A percentile compares a stretch with the other conserved stretches of the same genome.
Conservation (phyloP, 2,329 filamentous ascomycete species). For the Diaporthe caulivora region DNA sequence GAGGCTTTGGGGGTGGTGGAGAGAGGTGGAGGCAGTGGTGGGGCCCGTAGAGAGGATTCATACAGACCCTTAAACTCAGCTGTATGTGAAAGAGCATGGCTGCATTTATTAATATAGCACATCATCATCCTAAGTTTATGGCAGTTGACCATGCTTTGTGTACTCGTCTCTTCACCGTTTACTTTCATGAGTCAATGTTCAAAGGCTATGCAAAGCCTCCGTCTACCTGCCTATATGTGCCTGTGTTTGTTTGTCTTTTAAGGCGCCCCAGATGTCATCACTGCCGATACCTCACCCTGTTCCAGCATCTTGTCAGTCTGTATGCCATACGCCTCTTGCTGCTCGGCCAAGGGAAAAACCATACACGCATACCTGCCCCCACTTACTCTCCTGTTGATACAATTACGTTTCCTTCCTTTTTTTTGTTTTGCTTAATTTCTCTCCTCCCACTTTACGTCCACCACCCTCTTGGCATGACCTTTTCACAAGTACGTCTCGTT, state of each 20-base stretch:
- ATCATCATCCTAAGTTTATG: neutral
- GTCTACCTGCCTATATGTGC: constrained; percentile 24
- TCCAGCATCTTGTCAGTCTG: constrained; percentile 33
- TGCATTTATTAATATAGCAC: neutral
- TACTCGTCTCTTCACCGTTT: neutral
- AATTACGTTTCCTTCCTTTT: constrained; percentile 30
- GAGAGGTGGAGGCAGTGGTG: neutral
- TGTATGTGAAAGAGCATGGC: neutral
- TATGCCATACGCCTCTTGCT: constrained; percentile 12
- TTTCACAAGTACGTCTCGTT: neutral
- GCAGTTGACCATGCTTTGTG: neutral
- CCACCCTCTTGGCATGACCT: constrained; percentile 44
- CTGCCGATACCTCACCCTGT: constrained; percentile 3
- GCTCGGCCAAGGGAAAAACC: neutral
- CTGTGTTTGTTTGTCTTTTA: constrained; percentile 11
- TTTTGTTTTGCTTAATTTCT: constrained; percentile 8
- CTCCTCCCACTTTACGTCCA: constrained; percentile 42
- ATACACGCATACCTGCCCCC: neutral
- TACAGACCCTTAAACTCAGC: neutral
- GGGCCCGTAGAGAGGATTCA: neutral
- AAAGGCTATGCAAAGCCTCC: constrained; percentile 19
- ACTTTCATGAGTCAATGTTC: constrained; percentile 25
- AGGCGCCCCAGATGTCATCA: constrained; percentile 3
- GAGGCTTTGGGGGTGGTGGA: no score
- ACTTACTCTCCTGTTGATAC: constrained; percentile 26